phyloP scores from a whole-genome alignment of 1,284 basidiomycete species.

The Spongispora temasekensis region DNA sequence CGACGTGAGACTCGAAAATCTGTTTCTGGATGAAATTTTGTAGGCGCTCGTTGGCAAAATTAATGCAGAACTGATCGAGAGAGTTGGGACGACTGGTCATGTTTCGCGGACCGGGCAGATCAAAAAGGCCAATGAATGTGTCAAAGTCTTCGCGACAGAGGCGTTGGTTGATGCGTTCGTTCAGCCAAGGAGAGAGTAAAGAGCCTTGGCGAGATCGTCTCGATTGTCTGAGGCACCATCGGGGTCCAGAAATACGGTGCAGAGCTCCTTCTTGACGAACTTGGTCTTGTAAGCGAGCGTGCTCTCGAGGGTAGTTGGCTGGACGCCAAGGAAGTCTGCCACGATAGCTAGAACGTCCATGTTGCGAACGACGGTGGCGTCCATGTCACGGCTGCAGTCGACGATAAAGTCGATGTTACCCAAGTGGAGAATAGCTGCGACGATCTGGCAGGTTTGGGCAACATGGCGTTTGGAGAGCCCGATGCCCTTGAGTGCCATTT shows the following conservation, averaged over 20 bases:
- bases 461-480: conserved; percentile 93
- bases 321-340: conserved; percentile 90
- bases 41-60: conserved; percentile 91
- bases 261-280: conserved; percentile 91
- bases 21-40: conserved; percentile 83
- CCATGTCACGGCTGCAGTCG: conserved; percentile 80
- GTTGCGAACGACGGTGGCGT: conserved; percentile 86
- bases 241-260: conserved; percentile 93
- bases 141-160: conserved; percentile 90
- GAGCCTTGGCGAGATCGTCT: conserved; percentile 90
- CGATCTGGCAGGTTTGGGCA: conserved; percentile 90
- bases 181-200: conserved; percentile 95
- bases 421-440: conserved; percentile 94
- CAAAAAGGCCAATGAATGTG: conserved; percentile 94
- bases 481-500: conserved; percentile 89
- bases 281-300: conserved; percentile 91
- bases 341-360: conserved; percentile 78
- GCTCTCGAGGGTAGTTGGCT: conserved; percentile 74
- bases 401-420: conserved; percentile 95
- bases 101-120: conserved; percentile 93
- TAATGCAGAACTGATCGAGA: conserved; percentile 95
- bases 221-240: conserved; percentile 92
- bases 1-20: conserved; percentile 77
- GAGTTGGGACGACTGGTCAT: conserved; percentile 84
- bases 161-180: conserved; percentile 94